A percentile compares a stretch with the other conserved stretches of the same genome.
These are phyloP conservation scores for Ogataea sp. DNA, from an alignment of 805 yeast genomes.

Conservation along the genomic window DNA sequence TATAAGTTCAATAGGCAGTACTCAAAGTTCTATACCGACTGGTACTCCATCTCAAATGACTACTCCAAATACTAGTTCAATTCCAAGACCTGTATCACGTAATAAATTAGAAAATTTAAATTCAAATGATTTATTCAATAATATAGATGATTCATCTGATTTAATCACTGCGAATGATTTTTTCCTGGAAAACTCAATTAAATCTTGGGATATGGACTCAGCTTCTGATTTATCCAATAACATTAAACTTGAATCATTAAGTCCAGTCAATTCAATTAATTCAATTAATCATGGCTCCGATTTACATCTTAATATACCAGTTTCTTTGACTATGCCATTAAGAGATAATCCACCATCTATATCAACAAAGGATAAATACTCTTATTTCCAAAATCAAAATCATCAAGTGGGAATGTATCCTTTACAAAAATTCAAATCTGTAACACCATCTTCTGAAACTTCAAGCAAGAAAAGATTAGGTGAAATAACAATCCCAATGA, in stretches of 20 bases:
- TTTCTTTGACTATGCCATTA: too few species aligned
- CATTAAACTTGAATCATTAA: neutral
- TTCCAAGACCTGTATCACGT: neutral
- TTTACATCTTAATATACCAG: too few species aligned
- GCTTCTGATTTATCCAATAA: slow-evolving; percentile 9
- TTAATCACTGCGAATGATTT: too few species aligned
- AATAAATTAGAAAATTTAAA: neutral
- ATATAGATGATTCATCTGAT: too few species aligned
- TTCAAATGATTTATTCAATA: neutral
- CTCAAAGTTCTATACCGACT: neutral
- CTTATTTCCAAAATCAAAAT: slow-evolving; percentile 12
- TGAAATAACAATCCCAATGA: slow-evolving; percentile 25
- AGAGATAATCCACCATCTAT: neutral
- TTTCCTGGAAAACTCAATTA: slow-evolving; percentile 8
- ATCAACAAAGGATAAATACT: slow-evolving; percentile 6
- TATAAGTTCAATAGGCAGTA: too few species aligned
- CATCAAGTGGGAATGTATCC: slow-evolving; percentile 26
- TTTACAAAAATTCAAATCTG: slow-evolving; percentile 17
- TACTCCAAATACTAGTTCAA: neutral
- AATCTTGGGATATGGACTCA: slow-evolving; percentile 24
- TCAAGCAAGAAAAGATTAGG: slow-evolving; percentile 16
- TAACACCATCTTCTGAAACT: slow-evolving; percentile 6
- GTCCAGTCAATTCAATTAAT: neutral
- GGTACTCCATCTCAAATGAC: neutral
- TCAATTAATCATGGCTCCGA: too few species aligned